These are phyloP conservation scores for Marasmius tenuissimus DNA, from an alignment of 1,284 basidiomycete species.

Conservation along the genomic window DNA sequence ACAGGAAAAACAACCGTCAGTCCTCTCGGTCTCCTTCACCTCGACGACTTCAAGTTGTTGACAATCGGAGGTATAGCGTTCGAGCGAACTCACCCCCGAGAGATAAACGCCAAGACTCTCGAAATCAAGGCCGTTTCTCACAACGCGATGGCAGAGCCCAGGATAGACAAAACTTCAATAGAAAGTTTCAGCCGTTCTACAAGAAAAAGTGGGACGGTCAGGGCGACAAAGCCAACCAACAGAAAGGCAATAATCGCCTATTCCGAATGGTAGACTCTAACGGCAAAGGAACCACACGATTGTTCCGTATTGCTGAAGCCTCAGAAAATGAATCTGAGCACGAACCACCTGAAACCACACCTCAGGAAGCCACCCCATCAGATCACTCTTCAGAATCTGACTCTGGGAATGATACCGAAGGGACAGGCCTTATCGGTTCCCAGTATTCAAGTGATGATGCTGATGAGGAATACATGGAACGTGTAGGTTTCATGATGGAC, in stretches of 20 bases:
- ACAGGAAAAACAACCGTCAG: background rate
- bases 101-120: background rate
- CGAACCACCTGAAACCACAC: conserved; percentile 3
- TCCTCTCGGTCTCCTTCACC: background rate
- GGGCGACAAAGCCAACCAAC: too few relatives aligned
- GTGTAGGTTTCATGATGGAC: background rate
- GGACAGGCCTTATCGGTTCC: background rate
- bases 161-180: conserved; percentile 11
- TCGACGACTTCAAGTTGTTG: background rate
- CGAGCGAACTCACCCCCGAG: background rate
- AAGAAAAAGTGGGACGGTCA: conserved; percentile 16
- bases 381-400: background rate
- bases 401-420: background rate
- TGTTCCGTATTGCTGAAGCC: background rate
- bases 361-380: too few relatives aligned
- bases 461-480: background rate
- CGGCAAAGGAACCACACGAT: background rate
- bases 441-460: background rate
- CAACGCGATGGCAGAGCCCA: background rate
- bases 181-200: conserved; percentile 20
- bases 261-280: background rate
- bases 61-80: background rate
- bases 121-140: background rate
- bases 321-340: conserved; percentile 15
- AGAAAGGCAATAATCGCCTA: conserved; percentile 12